Percentiles rank a stretch among this genome's conserved stretches.
Evolutionary conservation across 2,329 filamentous ascomycete species (phyloP).

Genomic region (Neonectria faginata): DNA sequence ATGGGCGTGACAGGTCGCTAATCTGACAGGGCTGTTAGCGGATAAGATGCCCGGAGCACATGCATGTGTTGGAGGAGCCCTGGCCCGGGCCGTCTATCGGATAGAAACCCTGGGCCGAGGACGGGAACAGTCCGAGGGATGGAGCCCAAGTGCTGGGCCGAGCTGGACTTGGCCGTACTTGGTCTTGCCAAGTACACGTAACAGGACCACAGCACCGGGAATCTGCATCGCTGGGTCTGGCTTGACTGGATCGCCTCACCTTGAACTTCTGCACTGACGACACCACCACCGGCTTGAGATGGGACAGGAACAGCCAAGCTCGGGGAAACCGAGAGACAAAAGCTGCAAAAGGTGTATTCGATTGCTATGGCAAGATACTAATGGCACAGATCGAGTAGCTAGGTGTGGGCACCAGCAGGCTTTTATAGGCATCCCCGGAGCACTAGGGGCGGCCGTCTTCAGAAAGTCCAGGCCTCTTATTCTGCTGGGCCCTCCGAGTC

Average conservation of each 20-base stretch:
- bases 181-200: not conserved
- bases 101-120: not conserved
- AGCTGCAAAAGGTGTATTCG: not conserved
- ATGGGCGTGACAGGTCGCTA: conserved; percentile 12
- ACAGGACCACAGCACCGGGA: conserved; percentile 4
- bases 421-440: conserved; percentile 2
- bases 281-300: conserved; percentile 10
- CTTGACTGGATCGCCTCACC: conserved; percentile 13
- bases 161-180: not conserved
- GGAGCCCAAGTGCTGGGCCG: conserved; percentile 11
- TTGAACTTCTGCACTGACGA: conserved; percentile 15
- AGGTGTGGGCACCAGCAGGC: conserved; percentile 14
- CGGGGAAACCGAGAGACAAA: not conserved
- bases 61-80: conserved; percentile 5
- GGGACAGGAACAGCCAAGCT: not conserved
- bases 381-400: conserved; percentile 2
- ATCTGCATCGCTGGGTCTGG: conserved; percentile 16
- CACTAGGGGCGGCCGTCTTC: not conserved
- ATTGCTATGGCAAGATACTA: not conserved
- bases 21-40: conserved; percentile 28
- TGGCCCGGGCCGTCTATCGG: not conserved
- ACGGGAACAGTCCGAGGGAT: not conserved
- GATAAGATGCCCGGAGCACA: not conserved
- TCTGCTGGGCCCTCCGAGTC: no score
- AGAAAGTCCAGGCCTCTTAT: no score